phyloP scores from a whole-genome alignment of 2,329 filamentous ascomycete species.

The Botrytis galanthina region DNA sequence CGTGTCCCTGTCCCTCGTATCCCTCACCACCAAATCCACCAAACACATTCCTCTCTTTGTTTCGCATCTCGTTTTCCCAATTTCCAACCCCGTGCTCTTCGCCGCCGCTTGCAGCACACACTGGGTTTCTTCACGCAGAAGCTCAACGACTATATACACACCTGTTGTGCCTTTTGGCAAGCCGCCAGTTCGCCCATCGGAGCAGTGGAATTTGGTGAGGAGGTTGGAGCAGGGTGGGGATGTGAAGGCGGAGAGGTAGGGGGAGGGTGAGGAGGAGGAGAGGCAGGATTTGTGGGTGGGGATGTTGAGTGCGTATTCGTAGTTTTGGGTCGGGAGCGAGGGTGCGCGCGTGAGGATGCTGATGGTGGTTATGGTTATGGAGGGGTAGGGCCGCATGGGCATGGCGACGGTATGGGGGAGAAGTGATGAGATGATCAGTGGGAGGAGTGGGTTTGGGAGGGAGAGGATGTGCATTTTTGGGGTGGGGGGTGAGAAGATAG shows the following conservation, averaged over 20 bases:
- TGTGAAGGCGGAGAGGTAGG: neutral
- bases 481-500: neutral
- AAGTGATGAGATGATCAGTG: neutral
- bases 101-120: neutral
- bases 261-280: neutral
- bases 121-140: neutral
- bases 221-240: neutral
- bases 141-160: neutral
- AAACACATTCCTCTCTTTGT: neutral
- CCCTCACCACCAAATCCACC: too few species aligned
- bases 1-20: too few species aligned
- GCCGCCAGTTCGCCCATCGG: rapidly evolving
- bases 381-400: neutral
- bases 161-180: too few species aligned
- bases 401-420: too few species aligned
- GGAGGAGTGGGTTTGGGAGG: neutral
- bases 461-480: neutral
- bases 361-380: neutral
- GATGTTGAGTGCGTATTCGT: neutral
- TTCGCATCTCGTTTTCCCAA: neutral
- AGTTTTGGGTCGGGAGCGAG: neutral
- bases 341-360: neutral
- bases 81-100: neutral
- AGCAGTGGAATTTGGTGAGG: neutral
- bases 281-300: neutral